Evolutionary conservation across 352 stramenopile genomes (phyloP), one percentile per base, ranked within the genome.

Genomic region (Phytophthora sansomeana): DNA sequence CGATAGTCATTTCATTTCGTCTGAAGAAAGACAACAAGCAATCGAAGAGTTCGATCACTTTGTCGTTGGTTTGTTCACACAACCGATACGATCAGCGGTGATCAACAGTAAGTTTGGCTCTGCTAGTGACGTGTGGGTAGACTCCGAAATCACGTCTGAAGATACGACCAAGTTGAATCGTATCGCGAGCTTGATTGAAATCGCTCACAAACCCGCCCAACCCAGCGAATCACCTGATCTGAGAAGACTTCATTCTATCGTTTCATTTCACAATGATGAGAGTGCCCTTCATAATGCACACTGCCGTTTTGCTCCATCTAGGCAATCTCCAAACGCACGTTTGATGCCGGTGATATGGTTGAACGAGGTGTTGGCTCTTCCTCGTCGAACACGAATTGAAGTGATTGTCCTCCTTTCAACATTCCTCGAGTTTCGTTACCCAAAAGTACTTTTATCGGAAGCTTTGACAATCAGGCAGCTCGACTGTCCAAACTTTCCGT

Each of bases 1-100:
- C 2, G 80, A 91, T 47, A 72, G 80, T 7, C 81, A 91, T 39
- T 92, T 75, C 63, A 65, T 92, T 42, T 67, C 78, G 9, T 60
- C 67, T 10, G 6, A 19, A 19, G 81, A 90, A 42, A 78, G 84
- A 10, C 50, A 70, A 14, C 38, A 72, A 30, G 72, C 81, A 5
- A 54, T 83, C 1, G 78, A 89, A 4, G 48, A 72, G 16, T 78
- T 65, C 36, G 78, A 85, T 28, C 29, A 21, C 3, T 87, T 85
- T 56, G 72, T 78, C 4, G 36, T 68, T 42, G 47, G 46, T 4
- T 21, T 86, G 14, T 57, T 81, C 4, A 39, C 63, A 24, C 24
- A 32, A 29, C 35, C 32, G 9, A 19, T 47, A n/a, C 46, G 41
- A 58, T 39, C 59, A 16, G 30, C 35, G 7, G 29, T 13, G 9